Conservation (phyloP, 129 eudicot species). For the Deinandra increscens region DNA sequence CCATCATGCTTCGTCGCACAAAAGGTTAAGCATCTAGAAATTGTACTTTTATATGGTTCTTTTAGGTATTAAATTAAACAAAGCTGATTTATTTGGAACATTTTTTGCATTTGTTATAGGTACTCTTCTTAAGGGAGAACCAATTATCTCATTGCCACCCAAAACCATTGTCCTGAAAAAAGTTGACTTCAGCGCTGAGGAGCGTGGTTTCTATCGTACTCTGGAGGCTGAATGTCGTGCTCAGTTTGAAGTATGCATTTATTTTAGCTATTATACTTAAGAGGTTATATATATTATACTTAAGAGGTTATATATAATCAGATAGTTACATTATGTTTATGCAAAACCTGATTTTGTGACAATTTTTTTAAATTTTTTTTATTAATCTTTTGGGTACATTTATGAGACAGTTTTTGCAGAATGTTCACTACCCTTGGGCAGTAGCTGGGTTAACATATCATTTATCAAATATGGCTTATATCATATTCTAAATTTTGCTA, state of each 20-base stretch:
- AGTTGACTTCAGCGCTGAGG: slow-evolving; percentile 78
- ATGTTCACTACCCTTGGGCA: slow-evolving; percentile 4
- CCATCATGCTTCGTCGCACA: slow-evolving; percentile 91
- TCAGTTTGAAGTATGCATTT: slow-evolving; percentile 75
- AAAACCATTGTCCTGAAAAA: slow-evolving; percentile 65
- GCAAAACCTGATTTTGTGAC: neutral
- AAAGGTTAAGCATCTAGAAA: slow-evolving; percentile 50
- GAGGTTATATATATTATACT: neutral
- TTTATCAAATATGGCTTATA: neutral
- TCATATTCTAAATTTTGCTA: neutral
- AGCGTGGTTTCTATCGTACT: slow-evolving; percentile 68
- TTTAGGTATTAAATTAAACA: neutral
- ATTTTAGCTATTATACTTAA: slow-evolving; percentile 7
- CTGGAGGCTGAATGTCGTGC: slow-evolving; percentile 91
- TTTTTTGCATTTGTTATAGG: slow-evolving; percentile 39
- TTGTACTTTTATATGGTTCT: neutral
- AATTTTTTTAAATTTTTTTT: too few species aligned
- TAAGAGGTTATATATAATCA: neutral
- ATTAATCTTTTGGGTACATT: neutral
- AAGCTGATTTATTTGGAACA: neutral
- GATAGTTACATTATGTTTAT: neutral
- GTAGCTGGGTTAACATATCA: slow-evolving; percentile 11
- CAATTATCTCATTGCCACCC: slow-evolving; percentile 78
- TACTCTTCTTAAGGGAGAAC: slow-evolving; percentile 86
- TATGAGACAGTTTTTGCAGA: neutral